Evolutionary conservation across 1,284 basidiomycete genomes (phyloP), one percentile per base, ranked within the genome.

Genomic region (Rhodofomes roseus): DNA sequence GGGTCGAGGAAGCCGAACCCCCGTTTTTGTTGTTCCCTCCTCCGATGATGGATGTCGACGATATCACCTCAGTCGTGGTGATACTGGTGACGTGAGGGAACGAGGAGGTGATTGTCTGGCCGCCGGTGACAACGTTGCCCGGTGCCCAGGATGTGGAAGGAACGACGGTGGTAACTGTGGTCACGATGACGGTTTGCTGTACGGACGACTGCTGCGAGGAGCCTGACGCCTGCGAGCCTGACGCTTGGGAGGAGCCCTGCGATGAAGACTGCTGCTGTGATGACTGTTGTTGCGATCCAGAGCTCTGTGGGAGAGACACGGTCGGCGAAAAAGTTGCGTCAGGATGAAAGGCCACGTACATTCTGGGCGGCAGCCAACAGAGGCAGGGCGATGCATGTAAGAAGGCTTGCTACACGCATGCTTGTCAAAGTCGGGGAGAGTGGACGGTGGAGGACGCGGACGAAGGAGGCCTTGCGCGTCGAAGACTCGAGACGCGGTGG

Each of bases 41-140:
- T 9, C 65, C 39, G 16, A 60, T 68, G 18, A 63, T 56, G 4
- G 66, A 61, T 18, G 69, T 46, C 18, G 65, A 64, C 3, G 77
- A 77, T 52, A 80, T 73, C 11, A 81, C 72, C 37, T 75, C 65
- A 18, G 81, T 71, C 41, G 72, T 65, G 12, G 76, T 73, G 54
- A 72, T 63, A 40, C 79, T 80, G 60, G 69, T 78, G 29, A 65
- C 60, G 2, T 23, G 57, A 25, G 34, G 22, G 43, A 58, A 58
- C 12, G 62, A 73, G 68, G 61, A 75, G 74, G 69, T 79, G 68
- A 59, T 75, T 61, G 56, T 54, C 51, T 58, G 29, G 2, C 67
- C 72, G 52, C 73, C 69, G 11, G 71, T 73, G 55, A 75, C 65
- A 34, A 66, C 37, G 29, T 22, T n/a, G 9, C 57, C 66, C 29